A percentile compares a stretch with the other conserved stretches of the same genome.
Evolutionary conservation across 805 yeast species (phyloP).

Genomic region (Barnettozyma siamensis): DNA sequence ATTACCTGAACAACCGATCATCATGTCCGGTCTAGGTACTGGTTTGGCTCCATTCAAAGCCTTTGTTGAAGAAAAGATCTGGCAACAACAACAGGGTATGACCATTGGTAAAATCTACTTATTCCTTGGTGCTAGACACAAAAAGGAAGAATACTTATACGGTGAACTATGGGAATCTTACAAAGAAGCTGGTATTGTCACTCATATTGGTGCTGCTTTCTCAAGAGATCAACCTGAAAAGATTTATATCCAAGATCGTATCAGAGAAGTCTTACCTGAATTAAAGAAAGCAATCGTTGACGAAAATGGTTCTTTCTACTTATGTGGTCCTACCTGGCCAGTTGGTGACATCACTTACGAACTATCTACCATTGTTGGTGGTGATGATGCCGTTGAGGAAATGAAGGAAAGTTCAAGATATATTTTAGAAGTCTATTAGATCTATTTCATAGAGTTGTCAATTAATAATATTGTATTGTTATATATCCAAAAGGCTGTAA

Average conservation of each 20-base stretch:
- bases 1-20: slow-evolving; percentile 78
- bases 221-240: slow-evolving; percentile 95
- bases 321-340: slow-evolving; percentile 99
- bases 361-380: slow-evolving; percentile 76
- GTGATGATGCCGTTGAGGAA: slow-evolving; percentile 79
- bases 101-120: slow-evolving; percentile 86
- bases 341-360: slow-evolving; percentile 95
- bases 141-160: slow-evolving; percentile 88
- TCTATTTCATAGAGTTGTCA: too few species aligned
- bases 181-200: slow-evolving; percentile 83
- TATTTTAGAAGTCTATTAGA: slow-evolving; percentile 84
- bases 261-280: slow-evolving; percentile 66
- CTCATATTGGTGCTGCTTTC: slow-evolving; percentile 96
- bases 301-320: slow-evolving; percentile 83
- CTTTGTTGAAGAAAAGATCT: slow-evolving; percentile 88
- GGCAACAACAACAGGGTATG: slow-evolving; percentile 86
- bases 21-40: slow-evolving; percentile 97
- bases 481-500: too few species aligned
- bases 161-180: slow-evolving; percentile 98
- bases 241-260: slow-evolving; percentile 91
- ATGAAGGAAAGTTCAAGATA: slow-evolving; percentile 91
- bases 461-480: too few species aligned
- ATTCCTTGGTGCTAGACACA: slow-evolving; percentile 91
- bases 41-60: slow-evolving; percentile 99
- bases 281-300: slow-evolving; percentile 74